Percentiles rank a stretch among this genome's conserved stretches.
Conservation (phyloP, 2,329 filamentous ascomycete species). For the Aspergillus unguis region DNA sequence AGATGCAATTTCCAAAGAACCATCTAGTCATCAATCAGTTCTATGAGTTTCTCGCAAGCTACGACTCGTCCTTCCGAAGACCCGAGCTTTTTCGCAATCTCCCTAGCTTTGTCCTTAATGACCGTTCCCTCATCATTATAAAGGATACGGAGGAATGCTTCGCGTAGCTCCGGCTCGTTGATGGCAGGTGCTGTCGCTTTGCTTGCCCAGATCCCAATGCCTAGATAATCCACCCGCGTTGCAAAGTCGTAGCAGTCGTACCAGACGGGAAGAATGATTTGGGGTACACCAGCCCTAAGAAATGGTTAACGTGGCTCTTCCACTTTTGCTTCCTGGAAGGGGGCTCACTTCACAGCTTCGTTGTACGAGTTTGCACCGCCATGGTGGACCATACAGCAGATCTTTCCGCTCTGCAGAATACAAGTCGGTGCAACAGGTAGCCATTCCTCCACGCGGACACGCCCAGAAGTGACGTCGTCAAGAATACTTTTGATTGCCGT, state of each 20-base stretch:
- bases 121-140: constrained; percentile 1
- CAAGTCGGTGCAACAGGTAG: constrained; percentile 36
- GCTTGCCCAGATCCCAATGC: constrained; percentile 43
- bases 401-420: constrained; percentile 34
- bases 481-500: background rate
- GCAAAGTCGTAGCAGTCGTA: constrained; percentile 48
- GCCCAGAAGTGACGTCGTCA: constrained; percentile 13
- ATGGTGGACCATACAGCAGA: constrained; percentile 46
- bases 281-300: constrained; percentile 44
- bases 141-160: constrained; percentile 23
- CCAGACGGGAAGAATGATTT: constrained; percentile 49
- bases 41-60: constrained; percentile 22
- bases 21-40: background rate
- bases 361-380: constrained; percentile 50
- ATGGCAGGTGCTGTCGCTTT: constrained; percentile 33
- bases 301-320: background rate
- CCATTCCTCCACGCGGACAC: constrained; percentile 43
- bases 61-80: constrained; percentile 19
- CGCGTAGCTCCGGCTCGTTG: constrained; percentile 24
- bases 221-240: constrained; percentile 41
- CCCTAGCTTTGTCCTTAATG: constrained; percentile 12
- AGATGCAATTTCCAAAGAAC: background rate
- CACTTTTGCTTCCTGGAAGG: background rate
- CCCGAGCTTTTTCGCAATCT: constrained; percentile 10
- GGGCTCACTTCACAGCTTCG: constrained; percentile 44